Conservation (phyloP, 164 flowering plant species). For the Platanus orientalis region DNA sequence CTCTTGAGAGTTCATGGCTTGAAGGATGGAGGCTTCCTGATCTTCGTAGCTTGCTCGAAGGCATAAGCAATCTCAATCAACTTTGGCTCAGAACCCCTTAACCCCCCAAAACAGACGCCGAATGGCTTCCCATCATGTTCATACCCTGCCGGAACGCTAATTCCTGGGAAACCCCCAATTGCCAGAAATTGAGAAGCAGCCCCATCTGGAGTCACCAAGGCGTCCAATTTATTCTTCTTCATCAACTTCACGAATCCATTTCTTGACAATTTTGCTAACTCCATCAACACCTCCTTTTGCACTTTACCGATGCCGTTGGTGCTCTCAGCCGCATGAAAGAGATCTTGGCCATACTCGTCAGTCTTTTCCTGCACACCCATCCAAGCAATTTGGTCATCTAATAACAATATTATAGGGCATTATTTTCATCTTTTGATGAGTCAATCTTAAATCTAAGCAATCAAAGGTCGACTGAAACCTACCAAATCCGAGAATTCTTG, state of each 20-base stretch:
- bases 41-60: constrained; percentile 49
- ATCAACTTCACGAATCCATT: constrained; percentile 43
- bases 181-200: constrained; percentile 24
- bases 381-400: no score
- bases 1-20: no score
- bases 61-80: constrained; percentile 48
- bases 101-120: constrained; percentile 45
- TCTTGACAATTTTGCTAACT: constrained; percentile 13
- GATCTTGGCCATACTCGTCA: constrained; percentile 27
- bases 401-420: no score
- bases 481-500: no score
- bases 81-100: constrained; percentile 40
- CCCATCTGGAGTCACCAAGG: constrained; percentile 30
- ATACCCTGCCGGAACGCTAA: constrained; percentile 53
- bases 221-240: constrained; percentile 37
- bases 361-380: constrained; percentile 31
- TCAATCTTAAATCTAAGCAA: no score
- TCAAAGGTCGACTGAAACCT: no score
- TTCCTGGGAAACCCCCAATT: constrained; percentile 50
- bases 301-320: constrained; percentile 28
- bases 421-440: no score
- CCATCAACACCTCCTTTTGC: constrained; percentile 21
- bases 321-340: constrained; percentile 20
- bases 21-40: constrained; percentile 38
- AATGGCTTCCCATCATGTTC: constrained; percentile 36